These are phyloP conservation scores for Globisporangium recalcitrans DNA, from an alignment of 352 stramenopile genomes.

Conservation along the genomic window DNA sequence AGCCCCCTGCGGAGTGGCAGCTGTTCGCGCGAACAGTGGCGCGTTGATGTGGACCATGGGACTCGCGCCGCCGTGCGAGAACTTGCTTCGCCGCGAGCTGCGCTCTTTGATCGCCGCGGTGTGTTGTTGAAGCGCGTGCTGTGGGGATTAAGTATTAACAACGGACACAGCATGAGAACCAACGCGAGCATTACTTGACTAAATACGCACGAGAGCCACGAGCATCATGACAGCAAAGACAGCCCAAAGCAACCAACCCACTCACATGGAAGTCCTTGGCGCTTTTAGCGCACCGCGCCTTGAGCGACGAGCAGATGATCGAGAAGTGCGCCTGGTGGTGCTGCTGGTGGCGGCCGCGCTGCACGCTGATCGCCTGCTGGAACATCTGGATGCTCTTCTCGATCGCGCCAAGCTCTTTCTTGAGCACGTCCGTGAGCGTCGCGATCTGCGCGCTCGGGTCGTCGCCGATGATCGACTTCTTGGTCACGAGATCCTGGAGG, in stretches of 20 bases:
- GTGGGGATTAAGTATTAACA: neutral
- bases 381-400: slow-evolving; percentile 69
- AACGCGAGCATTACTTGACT: neutral
- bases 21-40: slow-evolving; percentile 63
- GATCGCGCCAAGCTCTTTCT: slow-evolving; percentile 58
- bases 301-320: slow-evolving; percentile 75
- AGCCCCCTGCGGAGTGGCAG: slow-evolving; percentile 13
- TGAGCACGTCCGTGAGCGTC: slow-evolving; percentile 73
- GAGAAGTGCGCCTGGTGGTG: slow-evolving; percentile 80
- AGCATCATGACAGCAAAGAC: neutral
- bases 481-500: slow-evolving; percentile 62
- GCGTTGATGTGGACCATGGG: slow-evolving; percentile 79
- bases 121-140: slow-evolving; percentile 66
- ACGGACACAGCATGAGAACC: slow-evolving; percentile 1
- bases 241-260: neutral
- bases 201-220: neutral
- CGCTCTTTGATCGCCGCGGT: slow-evolving; percentile 66
- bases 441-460: slow-evolving; percentile 72
- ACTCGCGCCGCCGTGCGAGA: slow-evolving; percentile 64
- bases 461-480: slow-evolving; percentile 76
- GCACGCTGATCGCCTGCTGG: slow-evolving; percentile 46
- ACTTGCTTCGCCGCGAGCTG: slow-evolving; percentile 74
- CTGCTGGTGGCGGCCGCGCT: slow-evolving; percentile 48
- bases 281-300: slow-evolving; percentile 75
- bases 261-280: slow-evolving; percentile 74